phyloP scores from a whole-genome alignment of 2,329 filamentous ascomycete genomes.

The Fusarium sp. region DNA sequence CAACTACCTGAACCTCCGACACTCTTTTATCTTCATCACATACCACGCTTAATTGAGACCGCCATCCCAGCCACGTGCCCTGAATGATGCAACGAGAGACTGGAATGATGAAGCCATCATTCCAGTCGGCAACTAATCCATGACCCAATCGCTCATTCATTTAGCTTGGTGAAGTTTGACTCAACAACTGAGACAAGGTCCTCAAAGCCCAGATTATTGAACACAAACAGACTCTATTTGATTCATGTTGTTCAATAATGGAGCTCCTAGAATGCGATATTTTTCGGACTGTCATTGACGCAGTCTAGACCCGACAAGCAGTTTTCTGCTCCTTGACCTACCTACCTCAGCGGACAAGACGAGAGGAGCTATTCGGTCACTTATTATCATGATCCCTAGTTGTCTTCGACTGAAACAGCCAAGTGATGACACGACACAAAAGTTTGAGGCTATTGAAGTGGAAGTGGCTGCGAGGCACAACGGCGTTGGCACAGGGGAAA shows the following conservation, averaged over 20 bases:
- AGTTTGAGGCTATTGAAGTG: background rate
- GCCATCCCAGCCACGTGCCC: background rate
- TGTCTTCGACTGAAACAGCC: background rate
- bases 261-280: background rate
- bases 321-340: background rate
- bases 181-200: background rate
- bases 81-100: background rate
- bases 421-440: background rate
- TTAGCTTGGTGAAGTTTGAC: background rate
- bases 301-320: background rate
- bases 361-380: background rate
- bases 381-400: background rate
- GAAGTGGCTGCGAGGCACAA: background rate
- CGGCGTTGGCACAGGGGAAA: background rate
- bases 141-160: background rate
- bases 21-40: background rate
- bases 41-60: background rate
- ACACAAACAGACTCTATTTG: background rate
- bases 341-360: background rate
- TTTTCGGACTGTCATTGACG: background rate
- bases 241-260: background rate
- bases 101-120: slow-evolving; percentile 18
- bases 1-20: background rate
- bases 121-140: background rate
- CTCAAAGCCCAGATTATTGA: background rate